Percentiles rank a stretch among this genome's conserved stretches.
Evolutionary conservation across 2,329 filamentous ascomycete species (phyloP).

Genomic region (Venturia oleaginea): DNA sequence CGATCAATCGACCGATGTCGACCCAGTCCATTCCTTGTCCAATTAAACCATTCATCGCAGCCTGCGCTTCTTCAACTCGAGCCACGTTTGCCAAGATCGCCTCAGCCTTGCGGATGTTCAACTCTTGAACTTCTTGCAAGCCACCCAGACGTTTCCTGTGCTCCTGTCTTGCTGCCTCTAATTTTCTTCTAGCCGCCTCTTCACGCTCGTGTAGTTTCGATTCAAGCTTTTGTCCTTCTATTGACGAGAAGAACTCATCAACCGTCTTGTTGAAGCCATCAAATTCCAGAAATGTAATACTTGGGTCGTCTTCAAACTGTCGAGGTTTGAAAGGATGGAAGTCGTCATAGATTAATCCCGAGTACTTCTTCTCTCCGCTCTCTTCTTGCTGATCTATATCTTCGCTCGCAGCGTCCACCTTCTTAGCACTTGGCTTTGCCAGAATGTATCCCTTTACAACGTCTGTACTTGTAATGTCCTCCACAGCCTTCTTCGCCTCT

Average conservation of each 20-base stretch:
- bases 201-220: constrained; percentile 76
- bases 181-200: constrained; percentile 67
- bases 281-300: constrained; percentile 63
- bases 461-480: constrained; percentile 57
- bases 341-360: constrained; percentile 70
- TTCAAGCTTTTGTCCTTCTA: constrained; percentile 88
- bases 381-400: constrained; percentile 24
- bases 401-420: constrained; percentile 15
- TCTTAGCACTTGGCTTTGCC: constrained; percentile 46
- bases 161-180: constrained; percentile 75
- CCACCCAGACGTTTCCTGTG: constrained; percentile 79
- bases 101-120: constrained; percentile 80
- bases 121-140: constrained; percentile 67
- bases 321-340: constrained; percentile 86
- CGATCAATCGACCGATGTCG: constrained; percentile 78
- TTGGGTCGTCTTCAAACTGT: constrained; percentile 63
- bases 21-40: constrained; percentile 96
- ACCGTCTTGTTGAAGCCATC: constrained; percentile 86
- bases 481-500: constrained; percentile 60
- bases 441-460: constrained; percentile 78
- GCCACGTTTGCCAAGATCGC: constrained; percentile 87
- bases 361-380: constrained; percentile 28
- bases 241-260: constrained; percentile 93
- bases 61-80: constrained; percentile 83
- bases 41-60: constrained; percentile 86